These are phyloP conservation scores for Metarhizium robertsii DNA, from an alignment of 2,329 filamentous ascomycete genomes.

Conservation along the genomic window DNA sequence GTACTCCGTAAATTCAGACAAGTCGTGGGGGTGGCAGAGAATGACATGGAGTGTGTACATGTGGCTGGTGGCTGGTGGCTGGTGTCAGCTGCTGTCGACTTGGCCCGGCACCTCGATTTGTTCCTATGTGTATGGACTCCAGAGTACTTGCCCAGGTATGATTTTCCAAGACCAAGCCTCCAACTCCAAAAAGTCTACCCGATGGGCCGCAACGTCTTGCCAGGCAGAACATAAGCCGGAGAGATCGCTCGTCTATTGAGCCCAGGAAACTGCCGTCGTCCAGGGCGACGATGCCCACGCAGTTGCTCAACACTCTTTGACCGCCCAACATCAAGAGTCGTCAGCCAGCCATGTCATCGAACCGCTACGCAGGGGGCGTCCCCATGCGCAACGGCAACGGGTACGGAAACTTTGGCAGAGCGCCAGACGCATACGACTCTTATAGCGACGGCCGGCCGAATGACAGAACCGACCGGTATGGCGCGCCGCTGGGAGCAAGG, in stretches of 20 bases:
- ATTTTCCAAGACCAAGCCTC: background rate
- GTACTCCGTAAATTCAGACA: background rate
- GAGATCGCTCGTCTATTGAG: background rate
- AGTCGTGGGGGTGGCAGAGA: too few species aligned
- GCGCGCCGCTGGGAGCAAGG: slow-evolving; percentile 24
- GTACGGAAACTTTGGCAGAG: slow-evolving; percentile 32
- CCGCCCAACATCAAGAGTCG: background rate
- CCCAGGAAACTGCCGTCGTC: background rate
- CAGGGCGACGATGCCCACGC: slow-evolving; percentile 11
- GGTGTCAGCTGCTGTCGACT: too few species aligned
- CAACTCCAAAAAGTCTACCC: background rate
- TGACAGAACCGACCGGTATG: slow-evolving; percentile 35
- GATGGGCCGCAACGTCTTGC: background rate
- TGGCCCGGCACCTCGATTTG: background rate
- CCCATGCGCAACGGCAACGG: slow-evolving; percentile 29
- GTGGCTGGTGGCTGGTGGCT: background rate
- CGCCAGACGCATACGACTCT: slow-evolving; percentile 40
- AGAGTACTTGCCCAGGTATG: too few species aligned
- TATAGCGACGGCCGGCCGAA: slow-evolving; percentile 30
- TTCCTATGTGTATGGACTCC: too few species aligned
- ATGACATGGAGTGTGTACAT: too few species aligned
- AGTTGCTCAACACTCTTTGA: background rate
- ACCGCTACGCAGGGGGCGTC: slow-evolving; percentile 33
- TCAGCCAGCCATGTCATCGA: slow-evolving; percentile 39
- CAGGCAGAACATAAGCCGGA: background rate